Evolutionary conservation across 257 asterid genomes (phyloP).

Genomic region (Anisodus tanguticus): DNA sequence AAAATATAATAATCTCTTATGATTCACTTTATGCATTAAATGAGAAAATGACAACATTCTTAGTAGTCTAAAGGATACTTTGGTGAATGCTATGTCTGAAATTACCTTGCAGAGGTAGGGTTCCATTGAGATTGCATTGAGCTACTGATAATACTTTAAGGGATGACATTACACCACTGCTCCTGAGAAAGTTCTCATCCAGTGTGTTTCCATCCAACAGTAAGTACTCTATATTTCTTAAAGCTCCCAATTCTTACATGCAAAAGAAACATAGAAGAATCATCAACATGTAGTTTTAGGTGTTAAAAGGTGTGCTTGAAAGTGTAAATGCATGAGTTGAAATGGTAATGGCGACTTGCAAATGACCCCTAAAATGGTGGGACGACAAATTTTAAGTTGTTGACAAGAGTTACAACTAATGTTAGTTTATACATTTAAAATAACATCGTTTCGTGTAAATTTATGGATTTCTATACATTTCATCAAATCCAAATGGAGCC

Average conservation of each 20-base stretch:
- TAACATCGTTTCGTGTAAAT: not conserved
- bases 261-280: not conserved
- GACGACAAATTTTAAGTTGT: not conserved
- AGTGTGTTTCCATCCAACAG: not conserved
- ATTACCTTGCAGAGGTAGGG: slow-evolving; percentile 9
- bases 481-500: not conserved
- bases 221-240: slow-evolving; percentile 26
- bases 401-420: not conserved
- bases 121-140: not conserved
- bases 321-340: not conserved
- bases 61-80: not conserved
- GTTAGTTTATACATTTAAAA: not conserved
- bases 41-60: too few species aligned
- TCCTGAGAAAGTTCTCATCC: slow-evolving; percentile 8
- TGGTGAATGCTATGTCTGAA: not conserved
- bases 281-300: not conserved
- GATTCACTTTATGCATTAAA: too few species aligned
- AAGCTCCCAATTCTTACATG: slow-evolving; percentile 22
- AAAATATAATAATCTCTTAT: too few species aligned
- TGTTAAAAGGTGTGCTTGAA: not conserved
- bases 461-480: not conserved
- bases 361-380: not conserved
- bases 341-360: not conserved
- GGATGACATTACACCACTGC: not conserved
- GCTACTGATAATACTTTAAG: slow-evolving; percentile 27